phyloP scores from a whole-genome alignment of 257 asterid species.

The Dorcoceras hygrometricum region DNA sequence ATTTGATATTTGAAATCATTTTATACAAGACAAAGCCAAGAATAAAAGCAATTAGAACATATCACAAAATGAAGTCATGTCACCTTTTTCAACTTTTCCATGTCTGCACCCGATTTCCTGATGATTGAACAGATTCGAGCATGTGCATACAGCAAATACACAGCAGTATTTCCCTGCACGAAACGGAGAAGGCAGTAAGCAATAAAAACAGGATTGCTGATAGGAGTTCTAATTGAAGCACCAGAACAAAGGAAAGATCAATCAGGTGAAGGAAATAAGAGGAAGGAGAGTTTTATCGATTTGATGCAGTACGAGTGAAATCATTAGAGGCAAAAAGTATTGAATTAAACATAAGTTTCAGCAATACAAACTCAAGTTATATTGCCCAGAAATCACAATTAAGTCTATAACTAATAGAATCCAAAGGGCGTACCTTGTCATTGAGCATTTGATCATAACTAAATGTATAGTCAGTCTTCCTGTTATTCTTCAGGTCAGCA shows the following conservation, averaged over 20 bases:
- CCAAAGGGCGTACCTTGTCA: constrained; percentile 62
- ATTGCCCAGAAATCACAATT: background rate
- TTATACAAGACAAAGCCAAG: background rate
- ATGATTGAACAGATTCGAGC: constrained; percentile 97
- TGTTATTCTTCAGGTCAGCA: constrained; percentile 92
- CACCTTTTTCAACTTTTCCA: constrained; percentile 78
- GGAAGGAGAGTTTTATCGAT: constrained; percentile 3
- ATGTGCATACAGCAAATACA: constrained; percentile 90
- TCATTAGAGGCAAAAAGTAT: background rate
- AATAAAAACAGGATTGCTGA: constrained; percentile 6
- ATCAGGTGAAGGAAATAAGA: constrained; percentile 1
- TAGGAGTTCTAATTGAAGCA: background rate
- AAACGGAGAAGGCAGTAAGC: constrained; percentile 17
- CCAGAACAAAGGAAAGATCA: constrained; percentile 10
- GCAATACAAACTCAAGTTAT: constrained; percentile 9
- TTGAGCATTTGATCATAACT: constrained; percentile 92
- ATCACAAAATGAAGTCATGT: constrained; percentile 9
- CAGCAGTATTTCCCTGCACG: constrained; percentile 98
- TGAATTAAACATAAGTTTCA: background rate
- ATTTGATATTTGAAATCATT: background rate
- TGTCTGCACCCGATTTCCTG: constrained; percentile 77
- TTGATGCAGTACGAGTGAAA: background rate
- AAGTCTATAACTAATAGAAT: background rate
- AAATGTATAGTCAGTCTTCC: constrained; percentile 80
- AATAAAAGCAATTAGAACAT: background rate